These are phyloP conservation scores for Thraustochytrium striatum DNA, from an alignment of 352 stramenopile species.

Conservation along the genomic window DNA sequence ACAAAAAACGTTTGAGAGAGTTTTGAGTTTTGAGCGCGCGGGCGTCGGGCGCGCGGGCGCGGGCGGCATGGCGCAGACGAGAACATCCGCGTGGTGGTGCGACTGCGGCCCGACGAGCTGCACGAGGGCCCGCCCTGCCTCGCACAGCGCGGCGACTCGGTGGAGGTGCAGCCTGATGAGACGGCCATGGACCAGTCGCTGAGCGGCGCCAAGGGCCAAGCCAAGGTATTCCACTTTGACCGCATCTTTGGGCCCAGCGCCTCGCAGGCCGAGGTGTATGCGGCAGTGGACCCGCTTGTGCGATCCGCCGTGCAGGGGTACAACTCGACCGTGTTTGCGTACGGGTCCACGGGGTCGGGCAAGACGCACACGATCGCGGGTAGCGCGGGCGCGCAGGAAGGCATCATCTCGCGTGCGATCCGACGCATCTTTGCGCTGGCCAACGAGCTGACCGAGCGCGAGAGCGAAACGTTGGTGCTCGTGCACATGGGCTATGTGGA, in stretches of 20 bases:
- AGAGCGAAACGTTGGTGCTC: constrained; percentile 53
- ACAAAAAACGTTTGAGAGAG: no score
- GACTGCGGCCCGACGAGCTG: constrained; percentile 1
- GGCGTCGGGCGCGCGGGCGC: neutral
- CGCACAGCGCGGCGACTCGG: neutral
- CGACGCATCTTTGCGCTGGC: constrained; percentile 61
- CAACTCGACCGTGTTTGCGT: constrained; percentile 82
- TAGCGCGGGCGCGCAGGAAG: constrained; percentile 56
- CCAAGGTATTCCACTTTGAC: constrained; percentile 68
- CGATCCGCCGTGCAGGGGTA: constrained; percentile 67
- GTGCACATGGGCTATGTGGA: constrained; percentile 80
- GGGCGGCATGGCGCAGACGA: neutral
- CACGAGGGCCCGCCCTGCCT: neutral
- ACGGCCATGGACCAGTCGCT: neutral
- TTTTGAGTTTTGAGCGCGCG: no score
- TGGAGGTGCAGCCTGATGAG: neutral
- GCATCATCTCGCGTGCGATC: constrained; percentile 69
- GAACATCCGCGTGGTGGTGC: constrained; percentile 30
- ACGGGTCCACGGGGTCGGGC: constrained; percentile 78
- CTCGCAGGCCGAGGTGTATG: constrained; percentile 72
- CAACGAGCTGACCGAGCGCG: constrained; percentile 9
- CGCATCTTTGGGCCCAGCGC: constrained; percentile 64
- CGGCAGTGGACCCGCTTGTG: constrained; percentile 65
- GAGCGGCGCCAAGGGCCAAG: constrained; percentile 41
- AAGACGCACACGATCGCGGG: constrained; percentile 87